Percentiles rank a stretch among this genome's conserved stretches.
phyloP scores from a whole-genome alignment of 2,329 filamentous ascomycete species.

The Aureobasidium lini region DNA sequence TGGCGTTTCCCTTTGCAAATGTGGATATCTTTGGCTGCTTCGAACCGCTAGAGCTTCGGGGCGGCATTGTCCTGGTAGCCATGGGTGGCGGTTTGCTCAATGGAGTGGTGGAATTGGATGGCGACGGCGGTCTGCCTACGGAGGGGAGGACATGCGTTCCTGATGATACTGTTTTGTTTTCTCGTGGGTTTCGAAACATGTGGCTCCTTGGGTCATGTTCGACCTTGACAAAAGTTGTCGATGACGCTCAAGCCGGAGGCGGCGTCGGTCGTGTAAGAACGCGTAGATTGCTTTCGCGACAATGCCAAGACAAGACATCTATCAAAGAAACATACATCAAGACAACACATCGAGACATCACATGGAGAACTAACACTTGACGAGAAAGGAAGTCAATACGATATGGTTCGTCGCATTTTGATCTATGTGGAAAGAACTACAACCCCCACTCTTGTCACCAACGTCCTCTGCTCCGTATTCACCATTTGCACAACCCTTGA shows the following conservation, averaged over 20 bases:
- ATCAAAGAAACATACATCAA: not conserved
- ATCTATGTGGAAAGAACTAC: slow-evolving; percentile 10
- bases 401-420: slow-evolving; percentile 7
- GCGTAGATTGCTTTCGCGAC: slow-evolving; percentile 10
- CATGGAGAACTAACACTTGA: no score
- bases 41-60: slow-evolving; percentile 15
- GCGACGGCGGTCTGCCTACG: slow-evolving; percentile 46
- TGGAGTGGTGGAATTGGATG: slow-evolving; percentile 27
- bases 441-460: not conserved
- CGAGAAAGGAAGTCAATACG: not conserved
- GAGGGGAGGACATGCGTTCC: slow-evolving; percentile 35
- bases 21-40: slow-evolving; percentile 23
- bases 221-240: not conserved
- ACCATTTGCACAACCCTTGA: slow-evolving; percentile 6
- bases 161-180: slow-evolving; percentile 32
- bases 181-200: slow-evolving; percentile 51
- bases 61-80: slow-evolving; percentile 20
- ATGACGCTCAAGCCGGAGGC: not conserved
- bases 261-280: not conserved
- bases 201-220: not conserved
- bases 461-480: not conserved
- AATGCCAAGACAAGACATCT: slow-evolving; percentile 4
- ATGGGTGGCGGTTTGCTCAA: slow-evolving; percentile 16
- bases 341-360: not conserved
- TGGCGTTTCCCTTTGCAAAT: slow-evolving; percentile 26